Base-by-base conservation (phyloP, 75 land plant genomes). In the Picea sitchensis region DNA sequence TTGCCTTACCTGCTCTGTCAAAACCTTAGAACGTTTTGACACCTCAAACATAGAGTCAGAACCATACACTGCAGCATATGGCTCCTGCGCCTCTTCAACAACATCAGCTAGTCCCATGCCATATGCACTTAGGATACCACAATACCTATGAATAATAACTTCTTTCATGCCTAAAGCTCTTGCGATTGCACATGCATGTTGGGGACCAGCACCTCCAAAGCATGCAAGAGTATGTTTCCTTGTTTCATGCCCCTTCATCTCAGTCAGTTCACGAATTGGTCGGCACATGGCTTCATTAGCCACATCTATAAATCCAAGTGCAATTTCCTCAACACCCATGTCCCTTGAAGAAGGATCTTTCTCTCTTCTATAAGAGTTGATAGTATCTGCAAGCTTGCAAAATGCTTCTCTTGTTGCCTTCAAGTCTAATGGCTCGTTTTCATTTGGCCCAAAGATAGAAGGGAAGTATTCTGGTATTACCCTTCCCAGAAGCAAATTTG, bases 251-350 rank as follows among this genome's bases (percentile, higher is more conserved):
- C 99, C 99, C 74, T 95, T 98, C 99, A 98, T 98, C 80, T 95
- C 99, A 18, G 98, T 98, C 69, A 98, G 80, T 79, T 94, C 92
- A 3, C 98, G 91, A 63, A 98, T 98, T 14, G 99, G 99, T 51
- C 99, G 86, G 75, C 98, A 98, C 99, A 98, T 98, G 9, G 99
- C 92, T 67, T 98, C 99, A 86, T 98, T 98, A 12, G 99, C 99
- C 58, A 97, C 99, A 86, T 98, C 87, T 23, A 95, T 81, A 85
- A 95, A 98, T 41, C 99, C 99, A 32, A 93, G 86, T 6, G 99
- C 98, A 75, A 98, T 88, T 60, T 95, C 91, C 82, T 98, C 99
- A 31, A 95, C 84, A 18, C 87, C 87, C 99, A 98, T 98, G 41
- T 94, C 94, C 79, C 89, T 87, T 58, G 90, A 85, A 0, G 79